Base-by-base conservation (phyloP, 768 basidiomycete genomes). In the Amanita inopinata region DNA sequence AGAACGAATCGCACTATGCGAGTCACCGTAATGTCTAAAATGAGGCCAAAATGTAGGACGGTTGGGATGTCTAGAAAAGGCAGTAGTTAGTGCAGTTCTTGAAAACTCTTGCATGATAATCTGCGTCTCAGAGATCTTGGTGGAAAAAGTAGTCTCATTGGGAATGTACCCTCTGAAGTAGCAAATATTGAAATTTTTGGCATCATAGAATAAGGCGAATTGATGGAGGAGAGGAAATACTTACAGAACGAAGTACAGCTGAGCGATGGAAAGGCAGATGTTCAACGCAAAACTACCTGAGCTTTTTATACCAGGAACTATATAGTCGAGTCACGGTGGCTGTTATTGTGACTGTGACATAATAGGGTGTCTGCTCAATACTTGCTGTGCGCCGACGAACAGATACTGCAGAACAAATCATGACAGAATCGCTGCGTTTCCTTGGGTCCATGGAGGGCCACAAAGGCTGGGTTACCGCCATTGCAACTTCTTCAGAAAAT, bases 391-490 rank as follows among this genome's bases (percentile, higher is more conserved):
- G 28, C 33, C 31, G 38, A 35, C 30, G 33, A 52, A 34, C 49
- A 51, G 51, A 54, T 53, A 54, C 51, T 49, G 49, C 51, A 55
- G 63, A 60, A 46, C 60, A n/a, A n/a, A 64, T 46, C 56, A 91
- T 89, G 87, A 61, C 80, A 56, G 89, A 91, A 69, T 80, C 79
- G 60, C 70, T 94, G 62, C 83, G 84, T 61, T 93, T 84, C 70
- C 80, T 94, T 59, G 92, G 92, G 56, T 84, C 89, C 52, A 70
- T 94, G 61, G 71, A 83, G 58, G 92, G 91, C 64, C 89, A 93
- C 79, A 84, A 87, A 61, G 89, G 89, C 70, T 94, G 90, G 89
- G 86, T 99, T 58, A 99, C 94, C 54, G 92, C 96, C 59, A 90
- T 99, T 58, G 96, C 96, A 45, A 96, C 94, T 57, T 90, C 88